Conservation (phyloP, 2,329 filamentous ascomycete species). For the Penicillium sclerotiorum region DNA sequence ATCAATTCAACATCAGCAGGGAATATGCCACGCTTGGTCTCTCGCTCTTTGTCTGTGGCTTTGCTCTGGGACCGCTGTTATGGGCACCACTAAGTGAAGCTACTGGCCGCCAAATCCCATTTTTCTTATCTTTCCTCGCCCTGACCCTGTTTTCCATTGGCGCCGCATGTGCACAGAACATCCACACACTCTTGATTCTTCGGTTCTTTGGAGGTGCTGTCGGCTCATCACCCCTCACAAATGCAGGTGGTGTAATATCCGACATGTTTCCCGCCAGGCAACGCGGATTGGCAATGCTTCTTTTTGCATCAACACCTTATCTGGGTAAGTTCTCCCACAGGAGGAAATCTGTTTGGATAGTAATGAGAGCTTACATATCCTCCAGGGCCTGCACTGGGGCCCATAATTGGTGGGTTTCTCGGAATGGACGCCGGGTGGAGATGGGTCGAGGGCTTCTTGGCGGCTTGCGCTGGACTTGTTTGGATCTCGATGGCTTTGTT, state of each 20-base stretch:
- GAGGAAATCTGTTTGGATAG: too few relatives aligned
- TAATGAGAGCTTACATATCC: conserved; percentile 68
- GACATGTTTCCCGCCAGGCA: conserved; percentile 56
- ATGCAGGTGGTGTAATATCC: conserved; percentile 59
- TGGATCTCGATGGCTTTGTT: conserved; percentile 51
- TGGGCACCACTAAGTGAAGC: conserved; percentile 36
- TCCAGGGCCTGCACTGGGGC: conserved; percentile 62
- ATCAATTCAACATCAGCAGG: conserved; percentile 28
- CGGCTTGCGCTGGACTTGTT: conserved; percentile 61
- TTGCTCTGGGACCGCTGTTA: conserved; percentile 43
- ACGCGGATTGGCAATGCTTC: conserved; percentile 57
- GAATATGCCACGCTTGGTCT: conserved; percentile 39
- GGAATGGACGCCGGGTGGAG: conserved; percentile 63
- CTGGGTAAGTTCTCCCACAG: too few relatives aligned
- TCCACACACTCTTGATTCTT: conserved; percentile 60
- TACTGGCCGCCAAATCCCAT: conserved; percentile 36
- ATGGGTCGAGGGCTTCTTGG: conserved; percentile 64
- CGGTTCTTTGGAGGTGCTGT: conserved; percentile 65
- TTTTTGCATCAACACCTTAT: too few relatives aligned
- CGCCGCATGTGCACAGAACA: conserved; percentile 56
- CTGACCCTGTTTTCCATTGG: conserved; percentile 62
- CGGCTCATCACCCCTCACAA: conserved; percentile 60
- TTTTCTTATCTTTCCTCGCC: background rate
- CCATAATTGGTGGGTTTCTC: conserved; percentile 66
- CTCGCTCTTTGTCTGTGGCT: conserved; percentile 44